phyloP scores from a whole-genome alignment of 208 protist species.

The Trypanosoma platydactyli region DNA sequence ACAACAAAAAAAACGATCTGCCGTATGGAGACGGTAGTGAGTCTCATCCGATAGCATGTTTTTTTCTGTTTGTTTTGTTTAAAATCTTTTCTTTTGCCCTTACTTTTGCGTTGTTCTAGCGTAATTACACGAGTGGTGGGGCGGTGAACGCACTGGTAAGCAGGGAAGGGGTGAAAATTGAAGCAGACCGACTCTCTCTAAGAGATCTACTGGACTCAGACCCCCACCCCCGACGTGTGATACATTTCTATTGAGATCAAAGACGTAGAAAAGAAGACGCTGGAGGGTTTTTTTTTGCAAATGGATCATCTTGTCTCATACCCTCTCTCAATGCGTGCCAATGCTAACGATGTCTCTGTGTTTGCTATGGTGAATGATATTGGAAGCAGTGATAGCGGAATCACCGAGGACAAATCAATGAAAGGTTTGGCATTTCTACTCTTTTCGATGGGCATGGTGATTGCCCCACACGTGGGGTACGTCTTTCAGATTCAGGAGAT shows the following conservation, averaged over 20 bases:
- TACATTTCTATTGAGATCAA: too few species aligned
- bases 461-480: conserved; percentile 74
- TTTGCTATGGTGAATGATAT: neutral
- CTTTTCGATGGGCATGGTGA: conserved; percentile 55
- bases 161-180: too few species aligned
- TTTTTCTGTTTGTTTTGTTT: conserved; percentile 3
- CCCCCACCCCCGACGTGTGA: too few species aligned
- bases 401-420: neutral
- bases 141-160: neutral
- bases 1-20: conserved; percentile 4
- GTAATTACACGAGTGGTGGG: neutral
- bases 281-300: too few species aligned
- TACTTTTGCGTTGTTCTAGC: neutral
- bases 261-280: too few species aligned
- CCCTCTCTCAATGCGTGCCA: too few species aligned
- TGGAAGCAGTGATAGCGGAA: neutral
- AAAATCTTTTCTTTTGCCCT: neutral
- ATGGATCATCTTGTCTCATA: too few species aligned
- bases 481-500: conserved; percentile 60
- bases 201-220: too few species aligned
- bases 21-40: too few species aligned
- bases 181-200: too few species aligned
- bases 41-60: neutral
- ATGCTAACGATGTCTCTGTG: too few species aligned
- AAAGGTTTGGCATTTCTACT: conserved; percentile 10